These are phyloP conservation scores for Hypoxylon sp. DNA, from an alignment of 2,329 filamentous ascomycete genomes.

Conservation along the genomic window DNA sequence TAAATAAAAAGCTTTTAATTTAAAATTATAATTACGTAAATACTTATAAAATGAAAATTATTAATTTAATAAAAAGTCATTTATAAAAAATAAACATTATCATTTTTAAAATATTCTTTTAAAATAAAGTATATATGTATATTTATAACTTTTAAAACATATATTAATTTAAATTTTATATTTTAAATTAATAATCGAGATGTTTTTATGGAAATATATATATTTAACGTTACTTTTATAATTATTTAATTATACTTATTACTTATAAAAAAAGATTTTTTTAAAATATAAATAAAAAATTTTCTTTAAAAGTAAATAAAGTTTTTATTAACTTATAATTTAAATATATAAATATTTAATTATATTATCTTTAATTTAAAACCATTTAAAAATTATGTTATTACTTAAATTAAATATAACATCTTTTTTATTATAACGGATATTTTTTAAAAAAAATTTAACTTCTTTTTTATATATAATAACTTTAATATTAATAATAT, in stretches of 20 bases:
- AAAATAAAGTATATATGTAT: not conserved
- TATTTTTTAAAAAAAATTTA: no score
- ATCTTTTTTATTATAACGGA: no score
- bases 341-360: not conserved
- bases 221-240: not conserved
- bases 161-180: not conserved
- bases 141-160: not conserved
- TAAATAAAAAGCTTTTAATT: not conserved
- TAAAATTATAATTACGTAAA: not conserved
- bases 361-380: not conserved
- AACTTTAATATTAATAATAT: no score
- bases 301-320: not conserved
- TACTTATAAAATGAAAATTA: not conserved
- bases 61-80: not conserved
- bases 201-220: not conserved
- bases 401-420: no score
- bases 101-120: not conserved
- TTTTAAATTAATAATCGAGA: not conserved
- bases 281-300: not conserved
- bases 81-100: slow-evolving; percentile 1
- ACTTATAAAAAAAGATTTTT: not conserved
- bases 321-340: not conserved
- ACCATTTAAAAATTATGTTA: no score
- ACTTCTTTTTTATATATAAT: no score
- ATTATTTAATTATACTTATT: not conserved